Base-by-base conservation (phyloP, 768 basidiomycete genomes). In the Pisolithus orientalis region DNA sequence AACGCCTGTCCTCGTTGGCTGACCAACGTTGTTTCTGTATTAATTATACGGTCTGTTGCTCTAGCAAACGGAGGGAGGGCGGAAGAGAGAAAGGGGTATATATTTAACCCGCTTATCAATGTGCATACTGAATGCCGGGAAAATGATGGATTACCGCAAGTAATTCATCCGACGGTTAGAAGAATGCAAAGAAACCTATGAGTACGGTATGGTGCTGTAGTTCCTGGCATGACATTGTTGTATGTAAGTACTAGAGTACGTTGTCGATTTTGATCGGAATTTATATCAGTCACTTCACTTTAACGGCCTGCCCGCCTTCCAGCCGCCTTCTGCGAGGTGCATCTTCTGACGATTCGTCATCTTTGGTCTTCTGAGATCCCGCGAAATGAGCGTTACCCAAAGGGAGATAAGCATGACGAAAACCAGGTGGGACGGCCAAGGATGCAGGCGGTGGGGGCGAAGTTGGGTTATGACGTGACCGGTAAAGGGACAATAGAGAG, bases 401-500 rank as follows among this genome's bases (percentile, higher is more conserved):
- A 53, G 80, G 74, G 54, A 78, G 72, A 67, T 79, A 82, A 60
- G 78, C 75, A 43, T 75, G 66, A 25, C 72, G 72, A 62, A 75
- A 78, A 55, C 61, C 62, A 53, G 66, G 77, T 52, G 67, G 60
- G 45, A 59, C 72, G 57, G 67, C 73, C 65, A 71, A 76, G 72
- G 64, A 67, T 63, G 56, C 14, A 9, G 42, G 42, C 5, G 21
- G 42, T 45, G 44, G 51, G 44, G 64, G 52, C 68, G 68, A 53
- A 71, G 65, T 45, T 59, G 79, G 75, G 34, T 79, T 78, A 63
- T 80, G 78, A 60, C 80, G 79, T 42, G 86, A 74, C 48, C 89
- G 86, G 66, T 88, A 90, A 38, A 90, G 75, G 34, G 85, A 85
- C 50, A 90, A 74, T 49, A 90, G 69, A n/a, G 85, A 72, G 69